Percentiles rank a stretch among this genome's conserved stretches.
phyloP scores from a whole-genome alignment of 2,329 filamentous ascomycete species.

The Amylocarpus encephaloides region DNA sequence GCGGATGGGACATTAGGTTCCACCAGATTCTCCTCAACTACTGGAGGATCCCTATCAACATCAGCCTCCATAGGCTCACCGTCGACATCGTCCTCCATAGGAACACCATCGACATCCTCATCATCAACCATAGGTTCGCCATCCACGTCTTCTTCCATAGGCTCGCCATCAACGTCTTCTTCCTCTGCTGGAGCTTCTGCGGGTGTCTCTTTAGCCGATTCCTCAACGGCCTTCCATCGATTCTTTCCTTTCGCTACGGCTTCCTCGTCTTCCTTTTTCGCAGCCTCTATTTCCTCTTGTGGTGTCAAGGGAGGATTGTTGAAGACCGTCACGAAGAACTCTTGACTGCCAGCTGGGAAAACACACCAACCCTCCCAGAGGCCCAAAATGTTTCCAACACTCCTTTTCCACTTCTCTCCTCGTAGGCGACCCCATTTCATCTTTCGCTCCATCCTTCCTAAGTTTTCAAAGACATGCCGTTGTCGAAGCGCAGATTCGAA shows the following conservation, averaged over 20 bases:
- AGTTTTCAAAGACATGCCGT: constrained; percentile 53
- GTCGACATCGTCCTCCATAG: constrained; percentile 37
- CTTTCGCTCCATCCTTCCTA: constrained; percentile 57
- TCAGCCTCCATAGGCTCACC: constrained; percentile 27
- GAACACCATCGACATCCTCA: constrained; percentile 31
- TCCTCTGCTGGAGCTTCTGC: constrained; percentile 35
- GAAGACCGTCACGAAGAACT: constrained; percentile 63
- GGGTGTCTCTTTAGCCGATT: constrained; percentile 30
- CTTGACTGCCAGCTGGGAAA: constrained; percentile 69
- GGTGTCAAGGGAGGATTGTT: constrained; percentile 57
- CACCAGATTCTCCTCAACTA: constrained; percentile 1
- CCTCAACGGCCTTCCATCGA: constrained; percentile 35
- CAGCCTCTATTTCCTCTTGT: constrained; percentile 29
- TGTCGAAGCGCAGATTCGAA: constrained; percentile 56
- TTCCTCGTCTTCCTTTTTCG: constrained; percentile 29
- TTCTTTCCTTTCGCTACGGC: constrained; percentile 26
- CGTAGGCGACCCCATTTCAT: constrained; percentile 61
- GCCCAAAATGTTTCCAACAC: constrained; percentile 48
- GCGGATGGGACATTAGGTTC: constrained; percentile 9
- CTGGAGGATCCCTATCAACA: constrained; percentile 34
- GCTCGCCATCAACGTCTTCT: constrained; percentile 47
- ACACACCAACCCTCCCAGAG: constrained; percentile 64
- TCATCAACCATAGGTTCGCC: constrained; percentile 38
- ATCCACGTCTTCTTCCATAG: constrained; percentile 34
- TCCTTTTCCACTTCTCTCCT: constrained; percentile 60